A percentile compares a stretch with the other conserved stretches of the same genome.
Conservation (phyloP, 2,329 filamentous ascomycete genomes). For the Paramyrothecium roridum region DNA sequence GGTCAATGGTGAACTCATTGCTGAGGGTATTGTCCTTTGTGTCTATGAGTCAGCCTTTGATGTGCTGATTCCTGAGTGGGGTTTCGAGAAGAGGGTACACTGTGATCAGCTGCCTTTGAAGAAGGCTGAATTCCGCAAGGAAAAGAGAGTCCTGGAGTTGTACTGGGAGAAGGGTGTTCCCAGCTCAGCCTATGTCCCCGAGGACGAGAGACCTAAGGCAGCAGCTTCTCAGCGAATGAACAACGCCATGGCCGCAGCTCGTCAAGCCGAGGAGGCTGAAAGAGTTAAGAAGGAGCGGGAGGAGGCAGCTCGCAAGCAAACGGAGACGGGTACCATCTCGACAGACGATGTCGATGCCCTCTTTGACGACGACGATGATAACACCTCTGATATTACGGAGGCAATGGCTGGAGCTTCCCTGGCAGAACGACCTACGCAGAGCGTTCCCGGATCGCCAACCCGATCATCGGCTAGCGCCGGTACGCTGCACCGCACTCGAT, state of each 20-base stretch:
- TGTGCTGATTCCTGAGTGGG: slow-evolving; percentile 95
- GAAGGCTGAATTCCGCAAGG: slow-evolving; percentile 99
- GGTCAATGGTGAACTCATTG: slow-evolving; percentile 85
- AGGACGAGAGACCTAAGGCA: slow-evolving; percentile 91
- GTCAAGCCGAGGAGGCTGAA: slow-evolving; percentile 78
- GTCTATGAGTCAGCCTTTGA: slow-evolving; percentile 99
- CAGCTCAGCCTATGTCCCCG: slow-evolving; percentile 91
- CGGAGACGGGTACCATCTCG: slow-evolving; percentile 90
- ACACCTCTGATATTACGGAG: slow-evolving; percentile 84
- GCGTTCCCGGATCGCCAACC: slow-evolving; percentile 86
- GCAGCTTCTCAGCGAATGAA: slow-evolving; percentile 69
- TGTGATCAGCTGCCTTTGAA: slow-evolving; percentile 96
- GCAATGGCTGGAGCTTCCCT: slow-evolving; percentile 89
- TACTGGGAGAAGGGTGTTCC: slow-evolving; percentile 99
- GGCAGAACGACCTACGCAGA: slow-evolving; percentile 86
- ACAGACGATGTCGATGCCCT: slow-evolving; percentile 92
- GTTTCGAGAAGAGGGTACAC: slow-evolving; percentile 98
- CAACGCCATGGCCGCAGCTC: slow-evolving; percentile 72
- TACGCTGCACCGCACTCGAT: slow-evolving; percentile 80
- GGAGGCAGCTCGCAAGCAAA: slow-evolving; percentile 88
- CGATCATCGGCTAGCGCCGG: slow-evolving; percentile 67
- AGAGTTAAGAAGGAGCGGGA: slow-evolving; percentile 82
- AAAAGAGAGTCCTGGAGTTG: slow-evolving; percentile 87
- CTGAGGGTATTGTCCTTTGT: slow-evolving; percentile 91
- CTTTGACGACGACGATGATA: slow-evolving; percentile 91